A percentile compares a stretch with the other conserved stretches of the same genome.
These are phyloP conservation scores for Licmophora abbreviata DNA, from an alignment of 108 stramenopile species.

Conservation along the genomic window DNA sequence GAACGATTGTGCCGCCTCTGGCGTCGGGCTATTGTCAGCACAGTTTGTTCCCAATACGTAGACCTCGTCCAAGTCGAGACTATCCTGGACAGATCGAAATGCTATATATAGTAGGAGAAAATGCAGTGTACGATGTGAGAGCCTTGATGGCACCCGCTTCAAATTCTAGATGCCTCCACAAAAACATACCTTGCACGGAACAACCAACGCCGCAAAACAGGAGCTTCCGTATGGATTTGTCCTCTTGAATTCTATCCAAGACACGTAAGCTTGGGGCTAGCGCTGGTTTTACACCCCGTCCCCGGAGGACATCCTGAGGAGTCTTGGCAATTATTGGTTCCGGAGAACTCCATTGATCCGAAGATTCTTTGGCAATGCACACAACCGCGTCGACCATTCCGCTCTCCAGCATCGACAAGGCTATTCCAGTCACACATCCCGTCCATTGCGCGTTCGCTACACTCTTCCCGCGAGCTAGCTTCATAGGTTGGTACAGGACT, in stretches of 20 bases:
- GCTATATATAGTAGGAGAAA: too few relatives aligned
- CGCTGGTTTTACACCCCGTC: conserved; percentile 74
- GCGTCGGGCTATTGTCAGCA: conserved; percentile 71
- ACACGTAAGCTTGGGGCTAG: conserved; percentile 65
- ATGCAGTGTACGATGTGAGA: not conserved
- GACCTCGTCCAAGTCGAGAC: conserved; percentile 51
- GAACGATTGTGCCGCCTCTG: conserved; percentile 62
- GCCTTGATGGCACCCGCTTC: not conserved
- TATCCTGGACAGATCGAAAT: conserved; percentile 61
- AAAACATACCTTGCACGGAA: conserved; percentile 78
- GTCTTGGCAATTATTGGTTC: conserved; percentile 64
- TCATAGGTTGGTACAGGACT: conserved; percentile 53
- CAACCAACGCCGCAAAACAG: conserved; percentile 81
- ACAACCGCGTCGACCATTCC: conserved; percentile 66
- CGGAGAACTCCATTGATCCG: conserved; percentile 36
- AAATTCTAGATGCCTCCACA: conserved; percentile 9
- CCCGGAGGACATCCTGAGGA: conserved; percentile 45
- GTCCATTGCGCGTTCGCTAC: conserved; percentile 67
- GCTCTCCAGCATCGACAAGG: conserved; percentile 56
- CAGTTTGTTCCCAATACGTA: conserved; percentile 79
- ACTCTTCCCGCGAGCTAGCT: conserved; percentile 43
- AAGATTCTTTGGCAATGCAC: conserved; percentile 45
- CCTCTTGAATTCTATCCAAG: conserved; percentile 52
- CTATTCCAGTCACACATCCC: conserved; percentile 66
- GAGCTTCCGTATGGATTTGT: conserved; percentile 46